These are phyloP conservation scores for Acacia concinna DNA, from an alignment of 331 rosid species.

Conservation along the genomic window DNA sequence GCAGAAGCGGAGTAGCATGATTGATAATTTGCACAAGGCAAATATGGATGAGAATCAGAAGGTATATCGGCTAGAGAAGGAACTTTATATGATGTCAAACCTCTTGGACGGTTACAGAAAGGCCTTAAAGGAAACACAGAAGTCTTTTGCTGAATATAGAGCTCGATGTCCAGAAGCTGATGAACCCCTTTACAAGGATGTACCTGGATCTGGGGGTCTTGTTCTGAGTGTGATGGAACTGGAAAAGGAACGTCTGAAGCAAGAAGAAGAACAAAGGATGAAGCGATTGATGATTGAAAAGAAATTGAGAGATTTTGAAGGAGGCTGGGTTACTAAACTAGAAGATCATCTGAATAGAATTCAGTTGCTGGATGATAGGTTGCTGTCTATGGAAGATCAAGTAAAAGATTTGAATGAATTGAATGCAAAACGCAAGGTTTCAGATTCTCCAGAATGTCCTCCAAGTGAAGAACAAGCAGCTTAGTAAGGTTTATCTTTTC, in stretches of 20 bases:
- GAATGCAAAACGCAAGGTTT: slow-evolving; percentile 39
- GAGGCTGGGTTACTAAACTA: slow-evolving; percentile 42
- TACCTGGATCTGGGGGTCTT: slow-evolving; percentile 86
- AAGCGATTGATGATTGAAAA: slow-evolving; percentile 43
- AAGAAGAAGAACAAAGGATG: slow-evolving; percentile 79
- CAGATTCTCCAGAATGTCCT: slow-evolving; percentile 39
- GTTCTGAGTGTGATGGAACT: slow-evolving; percentile 78
- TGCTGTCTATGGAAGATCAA: slow-evolving; percentile 48
- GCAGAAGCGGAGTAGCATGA: slow-evolving; percentile 58
- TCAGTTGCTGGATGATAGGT: slow-evolving; percentile 41
- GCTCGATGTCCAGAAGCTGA: slow-evolving; percentile 55
- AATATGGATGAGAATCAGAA: slow-evolving; percentile 72
- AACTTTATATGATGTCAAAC: slow-evolving; percentile 69
- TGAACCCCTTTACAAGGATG: slow-evolving; percentile 88
- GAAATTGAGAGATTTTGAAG: slow-evolving; percentile 54
- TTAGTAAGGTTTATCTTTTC: slow-evolving; percentile 32
- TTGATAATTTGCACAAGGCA: slow-evolving; percentile 60
- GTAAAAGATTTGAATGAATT: slow-evolving; percentile 52
- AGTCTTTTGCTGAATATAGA: slow-evolving; percentile 68
- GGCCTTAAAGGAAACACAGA: slow-evolving; percentile 71
- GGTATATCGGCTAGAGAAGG: slow-evolving; percentile 68
- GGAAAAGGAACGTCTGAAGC: slow-evolving; percentile 67
- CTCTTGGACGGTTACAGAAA: slow-evolving; percentile 76
- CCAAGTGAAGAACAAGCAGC: slow-evolving; percentile 36
- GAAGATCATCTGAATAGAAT: slow-evolving; percentile 38